These are phyloP conservation scores for Diutina neorugosa DNA, from an alignment of 1,139 yeast genomes.

Conservation along the genomic window DNA sequence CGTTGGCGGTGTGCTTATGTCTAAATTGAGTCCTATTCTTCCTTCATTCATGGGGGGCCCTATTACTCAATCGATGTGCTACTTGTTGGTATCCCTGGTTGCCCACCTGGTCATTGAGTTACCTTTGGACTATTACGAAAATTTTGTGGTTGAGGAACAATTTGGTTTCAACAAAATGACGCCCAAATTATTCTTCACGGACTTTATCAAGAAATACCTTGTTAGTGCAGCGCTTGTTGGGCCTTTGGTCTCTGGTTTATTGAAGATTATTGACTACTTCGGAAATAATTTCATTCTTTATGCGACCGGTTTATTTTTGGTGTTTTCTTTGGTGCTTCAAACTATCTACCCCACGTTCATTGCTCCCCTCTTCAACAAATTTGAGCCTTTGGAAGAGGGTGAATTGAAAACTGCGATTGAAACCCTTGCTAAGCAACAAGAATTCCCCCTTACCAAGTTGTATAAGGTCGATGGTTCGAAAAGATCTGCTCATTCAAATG, in stretches of 20 bases:
- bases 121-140: slow-evolving; percentile 64
- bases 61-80: slow-evolving; percentile 58
- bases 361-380: slow-evolving; percentile 85
- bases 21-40: slow-evolving; percentile 12
- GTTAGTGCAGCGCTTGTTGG: slow-evolving; percentile 51
- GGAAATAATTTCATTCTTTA: slow-evolving; percentile 76
- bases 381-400: slow-evolving; percentile 84
- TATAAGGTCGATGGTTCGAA: slow-evolving; percentile 91
- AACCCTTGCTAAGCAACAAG: slow-evolving; percentile 56
- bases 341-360: slow-evolving; percentile 71
- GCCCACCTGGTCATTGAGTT: slow-evolving; percentile 27
- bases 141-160: slow-evolving; percentile 83
- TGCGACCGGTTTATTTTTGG: slow-evolving; percentile 59
- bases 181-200: slow-evolving; percentile 54
- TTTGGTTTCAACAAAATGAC: slow-evolving; percentile 90
- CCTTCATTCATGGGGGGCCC: slow-evolving; percentile 23
- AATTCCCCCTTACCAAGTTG: slow-evolving; percentile 77
- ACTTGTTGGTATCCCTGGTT: slow-evolving; percentile 37
- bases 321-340: slow-evolving; percentile 61
- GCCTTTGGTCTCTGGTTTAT: slow-evolving; percentile 62
- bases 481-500: slow-evolving; percentile 92
- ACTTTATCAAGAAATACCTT: slow-evolving; percentile 47
- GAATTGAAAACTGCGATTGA: slow-evolving; percentile 77
- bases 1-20: slow-evolving; percentile 25
- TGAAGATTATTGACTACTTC: slow-evolving; percentile 68